Percentiles rank a stretch among this genome's conserved stretches.
phyloP scores from a whole-genome alignment of 2,329 filamentous ascomycete genomes.

The Epichloe hybrida region DNA sequence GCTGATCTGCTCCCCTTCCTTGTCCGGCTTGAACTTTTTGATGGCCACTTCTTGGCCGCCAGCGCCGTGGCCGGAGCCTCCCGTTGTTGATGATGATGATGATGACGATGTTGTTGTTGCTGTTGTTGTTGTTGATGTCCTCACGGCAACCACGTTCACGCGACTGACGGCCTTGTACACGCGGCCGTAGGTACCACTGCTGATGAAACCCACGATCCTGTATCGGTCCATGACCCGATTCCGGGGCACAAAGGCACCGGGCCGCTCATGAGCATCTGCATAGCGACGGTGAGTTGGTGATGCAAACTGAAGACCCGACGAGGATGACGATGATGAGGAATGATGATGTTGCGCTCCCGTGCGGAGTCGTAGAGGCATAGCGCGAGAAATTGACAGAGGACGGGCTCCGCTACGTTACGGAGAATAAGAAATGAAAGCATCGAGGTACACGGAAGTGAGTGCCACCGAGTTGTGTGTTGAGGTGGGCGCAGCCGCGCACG shows the following conservation, averaged over 20 bases:
- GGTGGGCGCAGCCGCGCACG: not conserved
- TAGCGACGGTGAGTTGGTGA: conserved; percentile 21
- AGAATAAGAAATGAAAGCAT: too few relatives aligned
- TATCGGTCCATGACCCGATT: conserved; percentile 86
- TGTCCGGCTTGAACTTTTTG: conserved; percentile 99
- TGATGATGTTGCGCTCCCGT: conserved; percentile 14
- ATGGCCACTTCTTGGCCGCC: conserved; percentile 77
- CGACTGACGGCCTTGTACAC: conserved; percentile 89
- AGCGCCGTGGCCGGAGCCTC: conserved; percentile 26
- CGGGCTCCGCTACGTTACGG: not conserved
- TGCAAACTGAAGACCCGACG: conserved; percentile 6
- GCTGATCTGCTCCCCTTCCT: conserved; percentile 85
- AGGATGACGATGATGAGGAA: conserved; percentile 10
- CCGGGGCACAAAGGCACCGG: conserved; percentile 54
- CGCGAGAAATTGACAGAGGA: not conserved
- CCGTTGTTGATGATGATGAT: too few relatives aligned
- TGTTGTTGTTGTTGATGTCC: not conserved
- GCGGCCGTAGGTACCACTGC: conserved; percentile 91
- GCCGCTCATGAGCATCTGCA: conserved; percentile 40
- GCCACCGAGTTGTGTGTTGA: too few relatives aligned
- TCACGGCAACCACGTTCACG: conserved; percentile 4
- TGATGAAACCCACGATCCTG: conserved; percentile 95
- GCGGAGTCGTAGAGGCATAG: conserved; percentile 23
- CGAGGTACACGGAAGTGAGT: too few relatives aligned
- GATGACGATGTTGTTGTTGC: not conserved